Conservation (phyloP, 192 early-diverging fungal species). For the Polychytrium aggregatum region DNA sequence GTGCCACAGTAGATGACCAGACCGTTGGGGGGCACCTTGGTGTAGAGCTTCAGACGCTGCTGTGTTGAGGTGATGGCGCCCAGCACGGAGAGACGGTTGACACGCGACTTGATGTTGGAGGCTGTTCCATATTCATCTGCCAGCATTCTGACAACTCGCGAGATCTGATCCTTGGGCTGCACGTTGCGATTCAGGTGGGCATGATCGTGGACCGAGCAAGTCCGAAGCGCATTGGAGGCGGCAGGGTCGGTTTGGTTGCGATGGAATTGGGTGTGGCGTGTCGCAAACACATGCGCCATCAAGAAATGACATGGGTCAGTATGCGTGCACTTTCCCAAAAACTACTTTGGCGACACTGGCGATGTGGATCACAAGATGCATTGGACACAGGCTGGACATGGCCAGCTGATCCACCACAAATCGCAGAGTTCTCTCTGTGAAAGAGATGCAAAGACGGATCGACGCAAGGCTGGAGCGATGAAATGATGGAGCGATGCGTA, state of each 20-base stretch:
- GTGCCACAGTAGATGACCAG: constrained; percentile 86
- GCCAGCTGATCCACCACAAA: too few species aligned
- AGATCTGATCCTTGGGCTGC: constrained; percentile 81
- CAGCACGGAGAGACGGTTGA: constrained; percentile 94
- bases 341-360: too few species aligned
- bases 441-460: too few species aligned
- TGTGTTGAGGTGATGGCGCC: constrained; percentile 97
- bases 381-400: too few species aligned
- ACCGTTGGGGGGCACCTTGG: constrained; percentile 83
- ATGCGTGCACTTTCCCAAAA: too few species aligned
- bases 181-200: background rate
- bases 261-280: too few species aligned
- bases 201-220: too few species aligned
- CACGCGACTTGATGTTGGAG: constrained; percentile 99
- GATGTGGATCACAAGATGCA: too few species aligned
- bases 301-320: too few species aligned
- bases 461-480: too few species aligned
- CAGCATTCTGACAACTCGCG: constrained; percentile 82
- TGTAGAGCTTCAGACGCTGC: constrained; percentile 91
- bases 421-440: too few species aligned
- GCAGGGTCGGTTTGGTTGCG: background rate
- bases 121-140: constrained; percentile 98
- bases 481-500: constrained; percentile 23
- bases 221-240: background rate
- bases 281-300: too few species aligned